Percentiles rank a stretch among this genome's conserved stretches.
Conservation (phyloP, 129 eudicot genomes). For the Saussurea involucrata region DNA sequence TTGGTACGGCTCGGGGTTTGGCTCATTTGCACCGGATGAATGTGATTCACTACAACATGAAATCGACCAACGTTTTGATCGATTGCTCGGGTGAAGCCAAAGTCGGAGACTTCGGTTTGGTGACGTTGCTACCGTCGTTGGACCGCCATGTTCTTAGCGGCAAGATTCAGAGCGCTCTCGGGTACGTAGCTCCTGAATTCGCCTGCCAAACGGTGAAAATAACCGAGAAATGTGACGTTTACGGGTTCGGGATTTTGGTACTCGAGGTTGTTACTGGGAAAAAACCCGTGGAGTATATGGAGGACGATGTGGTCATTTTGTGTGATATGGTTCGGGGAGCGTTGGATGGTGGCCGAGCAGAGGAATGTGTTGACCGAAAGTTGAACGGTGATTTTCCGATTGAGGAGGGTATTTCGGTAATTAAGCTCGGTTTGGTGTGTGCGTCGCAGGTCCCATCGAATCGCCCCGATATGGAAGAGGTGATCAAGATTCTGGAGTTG, state of each 20-base stretch:
- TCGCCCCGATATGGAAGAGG: slow-evolving; percentile 96
- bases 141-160: slow-evolving; percentile 82
- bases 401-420: slow-evolving; percentile 80
- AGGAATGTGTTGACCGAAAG: slow-evolving; percentile 67
- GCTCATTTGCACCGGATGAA: slow-evolving; percentile 67
- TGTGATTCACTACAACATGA: slow-evolving; percentile 79
- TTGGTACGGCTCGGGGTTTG: slow-evolving; percentile 81
- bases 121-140: slow-evolving; percentile 56
- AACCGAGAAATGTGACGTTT: slow-evolving; percentile 89
- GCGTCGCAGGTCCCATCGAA: slow-evolving; percentile 96
- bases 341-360: slow-evolving; percentile 61
- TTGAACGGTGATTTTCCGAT: slow-evolving; percentile 48
- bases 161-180: slow-evolving; percentile 93
- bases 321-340: slow-evolving; percentile 92
- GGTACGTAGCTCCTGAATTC: slow-evolving; percentile 96
- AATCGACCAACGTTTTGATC: slow-evolving; percentile 65
- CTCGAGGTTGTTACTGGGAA: slow-evolving; percentile 85
- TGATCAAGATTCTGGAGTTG: slow-evolving; percentile 75
- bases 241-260: slow-evolving; percentile 80
- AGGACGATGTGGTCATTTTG: slow-evolving; percentile 86
- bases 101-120: slow-evolving; percentile 88
- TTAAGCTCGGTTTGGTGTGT: slow-evolving; percentile 86
- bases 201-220: slow-evolving; percentile 90
- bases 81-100: slow-evolving; percentile 64
- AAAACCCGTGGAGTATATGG: slow-evolving; percentile 94